Percentiles rank a stretch among this genome's conserved stretches.
These are phyloP conservation scores for Trypanosoma boissoni DNA, from an alignment of 208 protist species.

Conservation along the genomic window DNA sequence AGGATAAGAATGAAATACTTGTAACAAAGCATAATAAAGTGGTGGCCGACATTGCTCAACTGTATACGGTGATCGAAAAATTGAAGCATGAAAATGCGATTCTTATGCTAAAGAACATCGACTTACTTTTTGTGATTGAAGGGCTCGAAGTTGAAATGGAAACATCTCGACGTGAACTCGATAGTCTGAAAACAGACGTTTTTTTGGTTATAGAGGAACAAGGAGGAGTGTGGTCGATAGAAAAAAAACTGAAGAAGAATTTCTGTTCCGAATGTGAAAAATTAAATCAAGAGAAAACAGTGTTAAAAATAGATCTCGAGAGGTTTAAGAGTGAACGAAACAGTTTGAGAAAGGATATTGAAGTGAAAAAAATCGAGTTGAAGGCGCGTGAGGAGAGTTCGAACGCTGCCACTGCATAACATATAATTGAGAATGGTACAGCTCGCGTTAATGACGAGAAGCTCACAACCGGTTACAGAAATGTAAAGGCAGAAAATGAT, in stretches of 20 bases:
- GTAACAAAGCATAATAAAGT: background rate
- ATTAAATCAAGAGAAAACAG: background rate
- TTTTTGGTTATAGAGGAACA: too few species aligned
- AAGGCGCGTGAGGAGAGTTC: too few species aligned
- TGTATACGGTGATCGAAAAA: background rate
- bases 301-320: background rate
- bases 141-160: background rate
- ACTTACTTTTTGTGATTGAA: background rate
- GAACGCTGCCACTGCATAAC: too few species aligned
- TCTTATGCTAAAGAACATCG: background rate
- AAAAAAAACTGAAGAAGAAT: background rate
- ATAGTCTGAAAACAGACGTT: background rate
- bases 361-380: too few species aligned
- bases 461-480: too few species aligned
- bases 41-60: background rate
- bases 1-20: background rate
- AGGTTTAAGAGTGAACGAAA: background rate
- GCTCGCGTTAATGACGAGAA: too few species aligned
- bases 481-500: background rate
- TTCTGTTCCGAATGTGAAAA: background rate
- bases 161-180: too few species aligned
- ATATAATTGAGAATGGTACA: too few species aligned
- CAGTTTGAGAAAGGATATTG: too few species aligned
- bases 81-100: background rate
- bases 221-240: too few species aligned